Conservation (phyloP, 2,329 filamentous ascomycete species). For the Tolypocladium ovalisporum region DNA sequence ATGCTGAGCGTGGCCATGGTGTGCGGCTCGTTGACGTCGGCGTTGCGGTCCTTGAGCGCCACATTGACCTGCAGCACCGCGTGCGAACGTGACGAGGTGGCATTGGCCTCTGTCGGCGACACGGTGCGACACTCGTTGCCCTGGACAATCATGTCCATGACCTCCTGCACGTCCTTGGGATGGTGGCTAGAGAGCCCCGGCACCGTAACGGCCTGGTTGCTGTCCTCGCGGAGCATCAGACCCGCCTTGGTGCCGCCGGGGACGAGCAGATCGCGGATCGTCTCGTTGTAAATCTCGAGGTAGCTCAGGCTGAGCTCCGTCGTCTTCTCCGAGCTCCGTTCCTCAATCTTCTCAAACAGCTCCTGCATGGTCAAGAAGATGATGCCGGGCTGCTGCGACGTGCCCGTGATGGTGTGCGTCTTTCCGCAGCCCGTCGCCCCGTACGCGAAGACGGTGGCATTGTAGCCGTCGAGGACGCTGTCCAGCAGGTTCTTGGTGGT, state of each 20-base stretch:
- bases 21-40: constrained; percentile 83
- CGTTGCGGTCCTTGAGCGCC: constrained; percentile 87
- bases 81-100: constrained; percentile 92
- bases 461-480: constrained; percentile 93
- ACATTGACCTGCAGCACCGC: constrained; percentile 96
- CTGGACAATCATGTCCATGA: constrained; percentile 98
- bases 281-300: constrained; percentile 98
- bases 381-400: constrained; percentile 84
- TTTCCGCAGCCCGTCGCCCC: constrained; percentile 97
- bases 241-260: constrained; percentile 72
- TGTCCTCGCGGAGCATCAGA: constrained; percentile 88
- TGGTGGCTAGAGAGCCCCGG: constrained; percentile 83
- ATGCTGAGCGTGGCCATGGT: constrained; percentile 98
- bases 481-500: constrained; percentile 86
- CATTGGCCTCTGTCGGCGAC: constrained; percentile 93
- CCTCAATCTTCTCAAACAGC: constrained; percentile 90
- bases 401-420: constrained; percentile 94
- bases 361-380: constrained; percentile 99
- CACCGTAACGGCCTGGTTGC: constrained; percentile 85
- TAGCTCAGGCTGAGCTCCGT: constrained; percentile 91
- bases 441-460: constrained; percentile 97
- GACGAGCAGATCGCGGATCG: constrained; percentile 88
- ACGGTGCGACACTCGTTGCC: constrained; percentile 93
- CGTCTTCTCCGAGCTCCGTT: constrained; percentile 72
- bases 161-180: constrained; percentile 83